A percentile compares a stretch with the other conserved stretches of the same genome.
These are phyloP conservation scores for Plasmopara halstedii DNA, from an alignment of 352 stramenopile species.

Conservation along the genomic window DNA sequence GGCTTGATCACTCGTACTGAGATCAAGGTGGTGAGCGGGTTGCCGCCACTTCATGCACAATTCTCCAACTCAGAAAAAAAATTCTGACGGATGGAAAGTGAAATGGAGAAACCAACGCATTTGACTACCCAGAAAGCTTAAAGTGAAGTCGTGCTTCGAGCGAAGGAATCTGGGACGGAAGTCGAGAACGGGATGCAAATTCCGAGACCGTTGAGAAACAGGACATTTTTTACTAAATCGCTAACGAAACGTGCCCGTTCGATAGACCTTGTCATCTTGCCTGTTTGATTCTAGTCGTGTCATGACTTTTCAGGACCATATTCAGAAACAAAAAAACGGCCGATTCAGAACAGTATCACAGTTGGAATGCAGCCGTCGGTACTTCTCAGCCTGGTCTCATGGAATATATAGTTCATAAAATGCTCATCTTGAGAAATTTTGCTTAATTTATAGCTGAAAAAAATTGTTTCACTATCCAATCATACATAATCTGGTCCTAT, in stretches of 20 bases:
- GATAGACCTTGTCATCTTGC: neutral
- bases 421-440: neutral
- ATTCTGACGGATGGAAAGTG: slow-evolving; percentile 4
- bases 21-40: slow-evolving; percentile 11
- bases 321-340: neutral
- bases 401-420: neutral
- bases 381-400: neutral
- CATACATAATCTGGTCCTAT: too few relatives aligned
- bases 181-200: neutral
- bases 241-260: too few relatives aligned
- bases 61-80: neutral
- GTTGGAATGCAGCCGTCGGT: neutral
- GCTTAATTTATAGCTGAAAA: neutral
- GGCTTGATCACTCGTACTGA: slow-evolving; percentile 3
- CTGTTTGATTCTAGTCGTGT: neutral
- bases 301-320: neutral
- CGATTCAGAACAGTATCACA: neutral
- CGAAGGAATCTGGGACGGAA: slow-evolving; percentile 9
- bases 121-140: too few relatives aligned
- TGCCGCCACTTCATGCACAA: slow-evolving; percentile 11
- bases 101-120: neutral
- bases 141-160: slow-evolving; percentile 5
- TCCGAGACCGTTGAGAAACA: slow-evolving; percentile 5
- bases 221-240: neutral
- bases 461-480: neutral